Percentiles rank a stretch among this genome's conserved stretches.
These are phyloP conservation scores for Marasmius sp. DNA, from an alignment of 1,284 basidiomycete genomes.

Conservation along the genomic window DNA sequence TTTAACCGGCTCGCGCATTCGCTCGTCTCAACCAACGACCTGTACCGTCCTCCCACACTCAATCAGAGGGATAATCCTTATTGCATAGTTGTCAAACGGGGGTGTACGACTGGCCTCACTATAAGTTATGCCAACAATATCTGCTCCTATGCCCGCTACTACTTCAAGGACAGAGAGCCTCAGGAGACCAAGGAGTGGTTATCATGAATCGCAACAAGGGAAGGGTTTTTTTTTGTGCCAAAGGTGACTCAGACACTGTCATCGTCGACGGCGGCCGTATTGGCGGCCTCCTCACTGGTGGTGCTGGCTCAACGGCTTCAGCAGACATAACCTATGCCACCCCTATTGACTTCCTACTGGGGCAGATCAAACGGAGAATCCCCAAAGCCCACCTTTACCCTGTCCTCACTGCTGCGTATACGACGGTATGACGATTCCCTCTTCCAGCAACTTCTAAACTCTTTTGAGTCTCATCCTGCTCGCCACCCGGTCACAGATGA, in stretches of 20 bases:
- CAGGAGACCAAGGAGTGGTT: slow-evolving; percentile 9
- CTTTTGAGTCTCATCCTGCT: too few species aligned
- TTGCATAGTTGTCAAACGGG: slow-evolving; percentile 27
- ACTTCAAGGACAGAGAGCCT: slow-evolving; percentile 2
- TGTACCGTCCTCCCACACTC: slow-evolving; percentile 18
- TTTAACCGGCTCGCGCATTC: slow-evolving; percentile 7
- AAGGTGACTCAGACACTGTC: slow-evolving; percentile 15
- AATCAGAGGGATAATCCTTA: slow-evolving; percentile 19
- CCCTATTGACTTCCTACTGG: slow-evolving; percentile 16
- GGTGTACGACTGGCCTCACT: slow-evolving; percentile 26
- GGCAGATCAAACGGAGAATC: slow-evolving; percentile 8
- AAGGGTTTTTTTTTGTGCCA: slow-evolving; percentile 11
- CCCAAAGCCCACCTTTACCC: neutral
- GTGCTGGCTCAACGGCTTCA: neutral
- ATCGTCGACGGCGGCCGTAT: slow-evolving; percentile 13
- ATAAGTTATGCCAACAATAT: slow-evolving; percentile 25
- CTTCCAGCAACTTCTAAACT: too few species aligned
- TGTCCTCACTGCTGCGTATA: neutral
- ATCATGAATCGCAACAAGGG: slow-evolving; percentile 7
- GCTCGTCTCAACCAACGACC: slow-evolving; percentile 17
- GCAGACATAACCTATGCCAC: slow-evolving; percentile 13
- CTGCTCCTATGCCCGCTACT: slow-evolving; percentile 21
- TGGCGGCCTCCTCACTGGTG: slow-evolving; percentile 12
- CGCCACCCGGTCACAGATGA: too few species aligned
- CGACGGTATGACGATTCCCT: neutral